These are phyloP conservation scores for Globisporangium spinosum DNA, from an alignment of 352 stramenopile species.

Conservation along the genomic window DNA sequence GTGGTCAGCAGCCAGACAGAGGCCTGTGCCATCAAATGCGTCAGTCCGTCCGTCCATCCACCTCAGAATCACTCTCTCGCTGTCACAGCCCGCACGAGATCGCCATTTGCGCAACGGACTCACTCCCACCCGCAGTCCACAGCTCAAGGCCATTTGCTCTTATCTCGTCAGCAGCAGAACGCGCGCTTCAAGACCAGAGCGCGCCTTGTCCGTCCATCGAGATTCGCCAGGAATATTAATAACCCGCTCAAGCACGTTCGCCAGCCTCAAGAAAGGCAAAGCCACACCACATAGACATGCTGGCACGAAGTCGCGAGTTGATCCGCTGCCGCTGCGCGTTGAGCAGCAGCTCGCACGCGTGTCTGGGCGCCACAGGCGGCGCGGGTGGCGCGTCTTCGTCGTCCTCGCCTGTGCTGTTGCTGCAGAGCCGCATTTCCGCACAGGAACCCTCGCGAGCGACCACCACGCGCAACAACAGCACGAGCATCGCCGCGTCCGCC, in stretches of 20 bases:
- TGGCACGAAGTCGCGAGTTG: conserved; percentile 11
- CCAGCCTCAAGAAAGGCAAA: not conserved
- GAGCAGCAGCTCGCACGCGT: conserved; percentile 8
- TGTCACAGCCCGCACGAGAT: not conserved
- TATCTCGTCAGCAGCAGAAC: conserved; percentile 3
- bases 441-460: conserved; percentile 9
- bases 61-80: not conserved
- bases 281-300: conserved; percentile 1
- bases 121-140: not conserved
- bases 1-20: not conserved
- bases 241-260: not conserved
- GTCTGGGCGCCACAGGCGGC: not conserved
- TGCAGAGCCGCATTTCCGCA: conserved; percentile 15
- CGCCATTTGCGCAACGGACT: conserved; percentile 3
- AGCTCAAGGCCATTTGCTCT: conserved; percentile 2
- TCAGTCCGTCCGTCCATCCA: not conserved
- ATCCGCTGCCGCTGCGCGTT: not conserved
- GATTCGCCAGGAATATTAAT: conserved; percentile 8
- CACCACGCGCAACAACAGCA: conserved; percentile 14
- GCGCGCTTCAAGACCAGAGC: not conserved
- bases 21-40: not conserved
- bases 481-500: conserved; percentile 8
- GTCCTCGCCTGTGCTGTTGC: not conserved
- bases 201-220: not conserved
- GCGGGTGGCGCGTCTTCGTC: not conserved